Evolutionary conservation across 2,329 filamentous ascomycete species (phyloP), one percentile per base, ranked within the genome.

Genomic region (Aspergillus persii): DNA sequence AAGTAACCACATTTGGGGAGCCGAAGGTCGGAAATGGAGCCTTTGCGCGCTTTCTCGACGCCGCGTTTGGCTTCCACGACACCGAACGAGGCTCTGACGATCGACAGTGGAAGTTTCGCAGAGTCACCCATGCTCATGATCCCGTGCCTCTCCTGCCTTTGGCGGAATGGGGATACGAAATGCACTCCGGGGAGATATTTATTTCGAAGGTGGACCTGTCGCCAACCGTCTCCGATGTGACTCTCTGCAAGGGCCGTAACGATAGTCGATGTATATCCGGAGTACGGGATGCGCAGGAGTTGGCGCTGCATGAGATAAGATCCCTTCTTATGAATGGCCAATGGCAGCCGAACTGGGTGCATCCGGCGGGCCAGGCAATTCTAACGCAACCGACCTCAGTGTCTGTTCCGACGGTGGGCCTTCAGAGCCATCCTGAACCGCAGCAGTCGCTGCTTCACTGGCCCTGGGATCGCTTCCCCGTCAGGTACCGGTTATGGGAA

Each of bases 1-100:
- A 82, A 12, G 86, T 96, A 46, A 98, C 94, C 4, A 98, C 95
- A 0, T 99, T 96, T 75, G 95, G 95, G 8, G 92, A 98, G 76
- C 95, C 95, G 23, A 79, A 83, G 47, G 69, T 87, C 2, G 85
- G 85, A 2, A 88, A 88, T 65, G 68, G 73, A 48, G 78, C 73
- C 3, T 74, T 88, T 47, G 81, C 76, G 12, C 66, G 73, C 4
- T 88, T 84, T 66, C 74, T 87, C n/a, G 80, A 87, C 62, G 64
- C 71, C 4, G 74, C 77, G 3, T 87, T 88, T 71, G 65, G 69
- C 6, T 81, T 73, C 54, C 52, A 29, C 39, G 51, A 23, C 12
- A 31, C 15, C 48, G 53, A 27, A 52, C 8, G 23, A 51, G 12
- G 15, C 8, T 50, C 31, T 57, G 54, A 58, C 50, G 57, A 62